Percentiles rank a stretch among this genome's conserved stretches.
Conservation (phyloP, 176 grass and related monocot genomes). For the Oryza coarctata region DNA sequence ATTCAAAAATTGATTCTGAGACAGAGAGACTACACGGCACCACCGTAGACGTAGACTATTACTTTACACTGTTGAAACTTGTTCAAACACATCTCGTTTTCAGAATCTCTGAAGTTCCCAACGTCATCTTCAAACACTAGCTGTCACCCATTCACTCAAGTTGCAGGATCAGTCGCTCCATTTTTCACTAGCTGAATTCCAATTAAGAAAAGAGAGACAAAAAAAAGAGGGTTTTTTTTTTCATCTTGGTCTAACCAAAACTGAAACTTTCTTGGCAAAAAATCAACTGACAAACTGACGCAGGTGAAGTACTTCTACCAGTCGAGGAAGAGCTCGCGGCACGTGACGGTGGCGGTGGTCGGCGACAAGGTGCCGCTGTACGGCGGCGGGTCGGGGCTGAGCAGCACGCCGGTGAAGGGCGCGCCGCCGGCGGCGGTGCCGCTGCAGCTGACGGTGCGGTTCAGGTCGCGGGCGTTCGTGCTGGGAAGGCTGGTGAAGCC, state of each 20-base stretch:
- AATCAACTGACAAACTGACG: background rate
- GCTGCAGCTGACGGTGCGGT: constrained; percentile 52
- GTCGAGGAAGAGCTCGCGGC: constrained; percentile 75
- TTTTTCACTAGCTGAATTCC: background rate
- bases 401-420: constrained; percentile 49
- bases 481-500: constrained; percentile 83
- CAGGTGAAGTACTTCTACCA: constrained; percentile 93
- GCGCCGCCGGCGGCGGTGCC: constrained; percentile 38
- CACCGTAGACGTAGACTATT: background rate
- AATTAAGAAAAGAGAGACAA: background rate
- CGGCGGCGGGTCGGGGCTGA: constrained; percentile 67
- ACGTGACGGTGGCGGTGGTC: constrained; percentile 45
- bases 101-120: background rate
- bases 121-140: background rate
- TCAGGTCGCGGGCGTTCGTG: constrained; percentile 75
- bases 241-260: background rate
- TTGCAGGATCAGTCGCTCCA: background rate
- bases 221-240: background rate
- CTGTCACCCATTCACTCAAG: constrained; percentile 8
- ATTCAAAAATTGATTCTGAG: too few relatives aligned
- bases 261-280: background rate
- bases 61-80: constrained; percentile 10
- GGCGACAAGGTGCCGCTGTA: constrained; percentile 80
- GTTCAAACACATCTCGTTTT: background rate
- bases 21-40: too few relatives aligned